A percentile compares a stretch with the other conserved stretches of the same genome.
phyloP scores from a whole-genome alignment of 345 rosid species.

The Trapa bicornis region DNA sequence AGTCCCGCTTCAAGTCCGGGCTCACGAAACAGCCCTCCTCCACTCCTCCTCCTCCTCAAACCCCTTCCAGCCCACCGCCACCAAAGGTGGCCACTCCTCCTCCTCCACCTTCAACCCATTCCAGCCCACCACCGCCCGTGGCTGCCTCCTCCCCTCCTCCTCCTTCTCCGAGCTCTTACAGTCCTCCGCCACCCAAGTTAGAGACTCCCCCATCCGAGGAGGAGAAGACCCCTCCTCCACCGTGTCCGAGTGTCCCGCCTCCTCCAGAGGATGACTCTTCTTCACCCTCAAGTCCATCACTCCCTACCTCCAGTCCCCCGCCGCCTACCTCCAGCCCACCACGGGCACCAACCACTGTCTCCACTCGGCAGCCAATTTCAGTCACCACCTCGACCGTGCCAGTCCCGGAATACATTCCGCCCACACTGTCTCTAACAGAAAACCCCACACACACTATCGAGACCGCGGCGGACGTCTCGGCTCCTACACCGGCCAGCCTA shows the following conservation, averaged over 20 bases:
- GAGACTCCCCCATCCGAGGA: not conserved
- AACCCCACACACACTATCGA: no score
- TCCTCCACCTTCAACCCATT: not conserved
- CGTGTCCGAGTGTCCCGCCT: not conserved
- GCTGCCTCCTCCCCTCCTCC: not conserved
- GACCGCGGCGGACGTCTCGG: no score
- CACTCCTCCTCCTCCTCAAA: not conserved
- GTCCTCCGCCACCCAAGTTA: no score
- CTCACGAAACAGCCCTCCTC: not conserved
- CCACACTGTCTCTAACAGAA: no score
- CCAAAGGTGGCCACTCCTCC: not conserved
- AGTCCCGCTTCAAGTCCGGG: slow-evolving; percentile 3
- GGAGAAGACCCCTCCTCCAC: not conserved
- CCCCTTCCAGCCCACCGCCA: not conserved
- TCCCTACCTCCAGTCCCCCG: not conserved
- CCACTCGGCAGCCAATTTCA: not conserved
- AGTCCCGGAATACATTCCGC: no score
- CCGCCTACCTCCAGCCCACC: not conserved
- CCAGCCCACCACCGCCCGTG: not conserved
- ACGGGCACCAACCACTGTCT: not conserved
- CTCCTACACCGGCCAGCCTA: not conserved
- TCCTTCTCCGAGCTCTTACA: no score
- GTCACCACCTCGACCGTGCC: not conserved
- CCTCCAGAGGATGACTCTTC: not conserved
- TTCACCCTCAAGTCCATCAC: not conserved